Evolutionary conservation across 2,329 filamentous ascomycete species (phyloP).

Genomic region (Bipolaris sorokiniana): DNA sequence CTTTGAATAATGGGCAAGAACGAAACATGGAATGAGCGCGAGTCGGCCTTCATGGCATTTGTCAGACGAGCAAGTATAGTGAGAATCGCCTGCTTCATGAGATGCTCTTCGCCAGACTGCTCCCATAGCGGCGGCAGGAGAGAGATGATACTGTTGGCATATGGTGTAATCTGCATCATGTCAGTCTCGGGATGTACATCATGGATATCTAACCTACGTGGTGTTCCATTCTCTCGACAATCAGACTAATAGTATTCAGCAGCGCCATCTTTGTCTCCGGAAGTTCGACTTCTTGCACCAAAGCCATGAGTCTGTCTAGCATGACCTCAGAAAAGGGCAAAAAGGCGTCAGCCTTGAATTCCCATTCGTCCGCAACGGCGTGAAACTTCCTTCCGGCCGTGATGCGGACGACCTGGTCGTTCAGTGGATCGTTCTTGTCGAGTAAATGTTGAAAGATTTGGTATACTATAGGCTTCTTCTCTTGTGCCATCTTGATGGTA

Average conservation of each 20-base stretch:
- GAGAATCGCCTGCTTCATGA: conserved; percentile 93
- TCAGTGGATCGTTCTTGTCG: conserved; percentile 74
- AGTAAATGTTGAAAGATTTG: conserved; percentile 89
- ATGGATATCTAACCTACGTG: conserved; percentile 56
- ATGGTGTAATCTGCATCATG: conserved; percentile 60
- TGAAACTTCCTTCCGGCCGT: conserved; percentile 87
- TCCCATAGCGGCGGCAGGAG: conserved; percentile 85
- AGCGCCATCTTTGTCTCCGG: conserved; percentile 91
- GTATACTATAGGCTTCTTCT: conserved; percentile 77
- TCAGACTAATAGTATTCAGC: conserved; percentile 80
- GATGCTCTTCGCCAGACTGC: conserved; percentile 80
- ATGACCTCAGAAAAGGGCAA: conserved; percentile 77
- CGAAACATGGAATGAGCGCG: conserved; percentile 76
- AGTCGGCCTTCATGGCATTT: conserved; percentile 80
- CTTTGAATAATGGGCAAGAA: conserved; percentile 83
- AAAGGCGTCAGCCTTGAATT: conserved; percentile 76
- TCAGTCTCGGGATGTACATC: conserved; percentile 6
- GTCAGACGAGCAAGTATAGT: conserved; percentile 84
- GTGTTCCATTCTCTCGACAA: conserved; percentile 82
- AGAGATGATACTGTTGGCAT: conserved; percentile 80
- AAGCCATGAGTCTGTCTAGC: conserved; percentile 72
- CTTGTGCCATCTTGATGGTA: conserved; percentile 72
- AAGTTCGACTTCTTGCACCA: conserved; percentile 80
- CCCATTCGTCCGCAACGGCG: conserved; percentile 81
- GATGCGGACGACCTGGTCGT: conserved; percentile 90